A percentile compares a stretch with the other conserved stretches of the same genome.
These are phyloP conservation scores for Jimgerdemannia flammicorona DNA, from an alignment of 192 early-diverging fungal species.

Conservation along the genomic window DNA sequence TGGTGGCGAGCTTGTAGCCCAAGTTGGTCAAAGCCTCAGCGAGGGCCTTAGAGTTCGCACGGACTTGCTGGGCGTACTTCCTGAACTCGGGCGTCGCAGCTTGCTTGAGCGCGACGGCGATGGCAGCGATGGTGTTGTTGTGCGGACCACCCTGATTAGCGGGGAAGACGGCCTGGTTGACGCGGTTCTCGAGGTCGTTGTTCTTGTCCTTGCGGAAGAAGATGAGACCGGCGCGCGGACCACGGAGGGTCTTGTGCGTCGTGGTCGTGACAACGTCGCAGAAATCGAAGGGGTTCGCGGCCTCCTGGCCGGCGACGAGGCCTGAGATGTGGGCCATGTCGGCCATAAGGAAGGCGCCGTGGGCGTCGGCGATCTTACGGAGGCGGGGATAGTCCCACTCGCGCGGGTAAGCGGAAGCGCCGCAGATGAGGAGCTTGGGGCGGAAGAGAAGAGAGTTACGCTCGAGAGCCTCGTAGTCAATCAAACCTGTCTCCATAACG, in stretches of 20 bases:
- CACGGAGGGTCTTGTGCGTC: slow-evolving; percentile 99
- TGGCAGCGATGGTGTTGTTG: slow-evolving; percentile 99
- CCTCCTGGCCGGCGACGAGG: slow-evolving; percentile 89
- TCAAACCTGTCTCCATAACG: slow-evolving; percentile 76
- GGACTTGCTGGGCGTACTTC: slow-evolving; percentile 92
- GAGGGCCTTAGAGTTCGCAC: slow-evolving; percentile 87
- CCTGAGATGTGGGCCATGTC: slow-evolving; percentile 99
- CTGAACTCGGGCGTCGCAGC: slow-evolving; percentile 92
- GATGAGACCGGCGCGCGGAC: slow-evolving; percentile 98
- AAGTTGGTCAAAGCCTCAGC: slow-evolving; percentile 69
- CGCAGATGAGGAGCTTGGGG: slow-evolving; percentile 98
- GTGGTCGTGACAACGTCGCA: slow-evolving; percentile 99
- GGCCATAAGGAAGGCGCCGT: slow-evolving; percentile 94
- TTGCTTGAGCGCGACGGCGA: slow-evolving; percentile 98
- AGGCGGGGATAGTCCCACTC: slow-evolving; percentile 98
- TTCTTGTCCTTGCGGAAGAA: slow-evolving; percentile 92
- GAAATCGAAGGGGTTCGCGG: slow-evolving; percentile 90
- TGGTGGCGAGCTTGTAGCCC: slow-evolving; percentile 94
- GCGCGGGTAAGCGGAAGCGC: slow-evolving; percentile 96
- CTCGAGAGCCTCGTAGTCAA: slow-evolving; percentile 96
- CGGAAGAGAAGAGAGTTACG: slow-evolving; percentile 91
- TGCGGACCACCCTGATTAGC: slow-evolving; percentile 99
- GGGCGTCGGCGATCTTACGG: slow-evolving; percentile 95
- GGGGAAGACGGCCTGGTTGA: slow-evolving; percentile 99
- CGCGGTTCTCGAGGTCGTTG: slow-evolving; percentile 88